These are phyloP conservation scores for Macadamia integrifolia DNA, from an alignment of 164 flowering plant genomes.

Conservation along the genomic window DNA sequence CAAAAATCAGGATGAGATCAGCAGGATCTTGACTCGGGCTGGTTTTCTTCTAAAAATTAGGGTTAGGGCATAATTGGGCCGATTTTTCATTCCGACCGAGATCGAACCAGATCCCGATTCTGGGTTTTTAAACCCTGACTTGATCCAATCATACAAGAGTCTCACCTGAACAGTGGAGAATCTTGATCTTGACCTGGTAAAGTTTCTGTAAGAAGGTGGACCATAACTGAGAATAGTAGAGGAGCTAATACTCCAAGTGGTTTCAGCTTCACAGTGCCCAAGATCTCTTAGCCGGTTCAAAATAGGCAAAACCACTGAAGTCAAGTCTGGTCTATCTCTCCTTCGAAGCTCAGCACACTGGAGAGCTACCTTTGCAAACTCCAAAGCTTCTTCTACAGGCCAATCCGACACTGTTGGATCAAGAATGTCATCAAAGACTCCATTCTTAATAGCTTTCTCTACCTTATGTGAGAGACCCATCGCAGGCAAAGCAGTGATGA, in stretches of 20 bases:
- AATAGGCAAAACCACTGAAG: constrained; percentile 50
- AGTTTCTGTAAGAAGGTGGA: constrained; percentile 2
- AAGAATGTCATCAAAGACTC: constrained; percentile 41
- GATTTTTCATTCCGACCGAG: too few relatives aligned
- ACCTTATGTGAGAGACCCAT: constrained; percentile 67
- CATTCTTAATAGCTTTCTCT: constrained; percentile 43
- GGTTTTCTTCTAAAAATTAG: too few relatives aligned
- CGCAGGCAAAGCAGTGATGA: constrained; percentile 64
- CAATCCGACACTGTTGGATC: constrained; percentile 61
- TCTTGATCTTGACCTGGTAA: not conserved
- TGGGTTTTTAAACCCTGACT: too few relatives aligned
- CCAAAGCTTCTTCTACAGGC: constrained; percentile 51
- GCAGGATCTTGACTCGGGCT: too few relatives aligned
- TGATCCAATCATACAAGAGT: too few relatives aligned
- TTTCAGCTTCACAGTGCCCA: constrained; percentile 14
- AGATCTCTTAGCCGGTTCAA: constrained; percentile 46
- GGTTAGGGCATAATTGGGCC: too few relatives aligned
- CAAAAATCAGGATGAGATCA: too few relatives aligned
- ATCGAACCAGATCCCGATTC: too few relatives aligned
- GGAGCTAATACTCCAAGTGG: not conserved
- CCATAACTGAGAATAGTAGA: not conserved
- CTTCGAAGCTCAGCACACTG: constrained; percentile 53
- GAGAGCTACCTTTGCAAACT: constrained; percentile 46
- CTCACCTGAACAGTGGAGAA: not conserved
- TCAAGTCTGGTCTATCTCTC: constrained; percentile 72